A percentile compares a stretch with the other conserved stretches of the same genome.
Evolutionary conservation across 208 protist species (phyloP).

Genomic region (Jaenimonas drosophilae): DNA sequence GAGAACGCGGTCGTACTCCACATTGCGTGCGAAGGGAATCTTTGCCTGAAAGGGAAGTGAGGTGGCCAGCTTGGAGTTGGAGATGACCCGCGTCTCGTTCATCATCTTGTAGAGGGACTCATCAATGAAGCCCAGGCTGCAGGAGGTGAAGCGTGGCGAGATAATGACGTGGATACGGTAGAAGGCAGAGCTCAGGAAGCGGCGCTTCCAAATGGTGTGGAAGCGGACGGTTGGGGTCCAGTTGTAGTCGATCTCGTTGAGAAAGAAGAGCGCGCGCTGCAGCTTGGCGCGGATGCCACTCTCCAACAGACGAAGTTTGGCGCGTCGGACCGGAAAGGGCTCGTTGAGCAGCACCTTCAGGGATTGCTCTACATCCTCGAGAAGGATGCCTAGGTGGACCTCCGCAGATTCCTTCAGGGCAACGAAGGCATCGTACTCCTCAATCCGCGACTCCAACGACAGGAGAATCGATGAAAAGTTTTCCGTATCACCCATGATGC

Average conservation of each 20-base stretch:
- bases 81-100: slow-evolving; percentile 19
- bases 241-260: slow-evolving; percentile 73
- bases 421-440: slow-evolving; percentile 61
- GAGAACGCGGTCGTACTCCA: slow-evolving; percentile 47
- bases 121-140: slow-evolving; percentile 76
- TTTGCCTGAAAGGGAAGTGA: slow-evolving; percentile 12
- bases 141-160: slow-evolving; percentile 35
- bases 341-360: slow-evolving; percentile 25
- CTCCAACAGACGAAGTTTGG: slow-evolving; percentile 33
- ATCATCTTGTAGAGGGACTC: slow-evolving; percentile 47
- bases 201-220: slow-evolving; percentile 62
- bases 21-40: slow-evolving; percentile 26
- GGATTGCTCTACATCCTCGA: slow-evolving; percentile 37
- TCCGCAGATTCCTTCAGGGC: slow-evolving; percentile 31
- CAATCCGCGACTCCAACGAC: slow-evolving; percentile 40
- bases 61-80: slow-evolving; percentile 2
- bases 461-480: slow-evolving; percentile 58
- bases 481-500: slow-evolving; percentile 56
- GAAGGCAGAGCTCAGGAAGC: slow-evolving; percentile 51
- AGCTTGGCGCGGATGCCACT: slow-evolving; percentile 36
- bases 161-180: slow-evolving; percentile 51
- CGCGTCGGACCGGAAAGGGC: slow-evolving; percentile 46
- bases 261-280: slow-evolving; percentile 42
- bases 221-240: slow-evolving; percentile 61
- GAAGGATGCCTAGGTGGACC: slow-evolving; percentile 23